Conservation (phyloP, 2,329 filamentous ascomycete genomes). For the Elsinoe fawcettii region DNA sequence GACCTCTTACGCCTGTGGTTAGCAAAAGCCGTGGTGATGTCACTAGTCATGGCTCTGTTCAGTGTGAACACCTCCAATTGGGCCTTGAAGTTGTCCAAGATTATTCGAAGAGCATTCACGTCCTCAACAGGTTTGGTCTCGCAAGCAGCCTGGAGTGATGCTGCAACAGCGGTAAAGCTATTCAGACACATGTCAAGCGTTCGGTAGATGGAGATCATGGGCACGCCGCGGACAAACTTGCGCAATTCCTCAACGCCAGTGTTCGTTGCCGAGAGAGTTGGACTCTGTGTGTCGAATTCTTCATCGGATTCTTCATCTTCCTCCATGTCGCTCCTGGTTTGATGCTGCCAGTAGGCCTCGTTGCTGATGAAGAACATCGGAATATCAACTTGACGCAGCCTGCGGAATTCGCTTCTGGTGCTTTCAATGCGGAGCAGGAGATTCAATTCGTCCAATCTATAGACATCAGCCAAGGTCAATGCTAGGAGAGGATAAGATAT, state of each 20-base stretch:
- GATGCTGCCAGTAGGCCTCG: not conserved
- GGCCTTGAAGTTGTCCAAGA: not conserved
- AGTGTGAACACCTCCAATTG: not conserved
- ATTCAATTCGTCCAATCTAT: not conserved
- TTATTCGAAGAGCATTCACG: not conserved
- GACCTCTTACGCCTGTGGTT: not conserved
- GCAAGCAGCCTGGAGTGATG: not conserved
- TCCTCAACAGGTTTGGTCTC: not conserved
- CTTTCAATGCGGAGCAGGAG: not conserved
- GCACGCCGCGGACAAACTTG: not conserved
- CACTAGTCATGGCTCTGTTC: not conserved
- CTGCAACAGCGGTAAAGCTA: not conserved
- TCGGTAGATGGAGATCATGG: not conserved
- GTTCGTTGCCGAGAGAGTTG: not conserved
- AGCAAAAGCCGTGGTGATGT: not conserved
- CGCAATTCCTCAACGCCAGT: not conserved
- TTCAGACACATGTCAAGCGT: not conserved
- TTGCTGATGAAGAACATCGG: not conserved
- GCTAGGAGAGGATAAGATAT: not conserved
- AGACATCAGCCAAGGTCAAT: not conserved
- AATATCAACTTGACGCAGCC: not conserved
- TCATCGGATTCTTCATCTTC: not conserved
- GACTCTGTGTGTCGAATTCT: not conserved
- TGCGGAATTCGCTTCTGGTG: not conserved
- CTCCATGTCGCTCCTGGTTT: not conserved